Base-by-base conservation (phyloP, 2,329 filamentous ascomycete genomes). In the Alternaria brassicicola region DNA sequence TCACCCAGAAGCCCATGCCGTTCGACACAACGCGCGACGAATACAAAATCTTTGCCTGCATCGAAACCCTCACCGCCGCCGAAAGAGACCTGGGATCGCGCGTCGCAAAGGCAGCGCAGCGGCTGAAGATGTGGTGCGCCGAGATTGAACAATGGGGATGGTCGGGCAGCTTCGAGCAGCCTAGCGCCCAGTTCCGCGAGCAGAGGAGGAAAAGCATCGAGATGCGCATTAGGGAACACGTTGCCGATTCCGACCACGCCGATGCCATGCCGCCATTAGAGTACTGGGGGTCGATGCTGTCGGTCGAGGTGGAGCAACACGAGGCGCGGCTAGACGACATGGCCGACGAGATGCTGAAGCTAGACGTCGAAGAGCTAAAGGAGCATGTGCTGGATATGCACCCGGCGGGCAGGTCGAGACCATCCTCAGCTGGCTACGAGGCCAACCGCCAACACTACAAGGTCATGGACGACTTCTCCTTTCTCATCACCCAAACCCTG, bases 321-420 rank as follows among this genome's bases (percentile, higher is more conserved):
- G 90, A 95, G 69, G 79, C 77, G 55, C 86, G 93, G 36, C 82
- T 96, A 12, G 88, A 91, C 52, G 86, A 90, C 63, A 96, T 98
- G 57, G 83, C 82, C 13, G 81, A 83, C 42, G 87, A 88, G 55
- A 81, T 95, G 79, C 86, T 90, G 55, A 83, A 85, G 36, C 80
- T 95, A 50, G 86, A 91, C 52, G 82, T 96, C 36, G 91, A 98
- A 70, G 92, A 96, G 63, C 88, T 99, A 73, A 98, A 99, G 80
- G 87, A 85, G 42, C 91, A 94, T 71, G 90, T 97, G 65, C 81
- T 97, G 62, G 88, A 89, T 76, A 91, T 91, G 69, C 91, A 97
- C 90, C 74, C 73, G 76, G 82, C 62, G 69, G 79, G 69, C 55
- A 76, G 72, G 43, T 78, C 77, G 43, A 73, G 75, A 80, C 86